phyloP scores from a whole-genome alignment of 2,329 filamentous ascomycete genomes.

The Aspergillus clavatus region DNA sequence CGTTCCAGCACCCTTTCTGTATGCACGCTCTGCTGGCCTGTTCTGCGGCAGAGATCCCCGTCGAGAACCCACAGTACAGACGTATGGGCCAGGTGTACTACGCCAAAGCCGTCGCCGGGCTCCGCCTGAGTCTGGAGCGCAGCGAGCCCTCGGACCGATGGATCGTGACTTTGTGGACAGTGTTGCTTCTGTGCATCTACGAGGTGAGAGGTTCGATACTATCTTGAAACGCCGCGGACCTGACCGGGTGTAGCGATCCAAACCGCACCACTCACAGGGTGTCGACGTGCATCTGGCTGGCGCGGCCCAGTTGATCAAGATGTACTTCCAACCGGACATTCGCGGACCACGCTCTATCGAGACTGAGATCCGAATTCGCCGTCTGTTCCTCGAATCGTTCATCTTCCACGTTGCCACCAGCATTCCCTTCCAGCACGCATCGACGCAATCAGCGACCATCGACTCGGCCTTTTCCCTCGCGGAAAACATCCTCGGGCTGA shows the following conservation, averaged over 20 bases:
- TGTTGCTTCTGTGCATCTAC: conserved; percentile 22
- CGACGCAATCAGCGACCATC: conserved; percentile 5
- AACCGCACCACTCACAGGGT: conserved; percentile 11
- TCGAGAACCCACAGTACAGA: conserved; percentile 7
- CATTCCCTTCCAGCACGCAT: conserved; percentile 19
- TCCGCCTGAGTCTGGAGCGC: conserved; percentile 5
- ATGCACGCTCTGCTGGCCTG: conserved; percentile 24
- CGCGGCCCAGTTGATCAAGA: conserved; percentile 18
- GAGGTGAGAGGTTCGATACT: conserved; percentile 19
- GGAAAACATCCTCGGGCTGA: conserved; percentile 6
- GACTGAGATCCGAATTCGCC: conserved; percentile 8
- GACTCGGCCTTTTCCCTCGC: conserved; percentile 17
- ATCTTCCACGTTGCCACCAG: conserved; percentile 25
- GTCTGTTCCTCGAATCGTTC: conserved; percentile 21
- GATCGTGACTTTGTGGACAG: conserved; percentile 14
- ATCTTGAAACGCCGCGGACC: too few species aligned
- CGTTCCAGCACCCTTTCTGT: conserved; percentile 13
- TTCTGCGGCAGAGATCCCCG: conserved; percentile 18
- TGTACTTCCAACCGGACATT: conserved; percentile 1
- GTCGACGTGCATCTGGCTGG: conserved; percentile 20
- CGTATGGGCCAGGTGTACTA: conserved; percentile 16
- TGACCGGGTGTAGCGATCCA: too few species aligned
- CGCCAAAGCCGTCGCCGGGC: conserved; percentile 10
- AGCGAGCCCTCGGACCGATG: background rate
- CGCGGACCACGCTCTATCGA: background rate